Percentiles rank a stretch among this genome's conserved stretches.
phyloP scores from a whole-genome alignment of 176 grass and related monocot species.

The Paspalum notatum region DNA sequence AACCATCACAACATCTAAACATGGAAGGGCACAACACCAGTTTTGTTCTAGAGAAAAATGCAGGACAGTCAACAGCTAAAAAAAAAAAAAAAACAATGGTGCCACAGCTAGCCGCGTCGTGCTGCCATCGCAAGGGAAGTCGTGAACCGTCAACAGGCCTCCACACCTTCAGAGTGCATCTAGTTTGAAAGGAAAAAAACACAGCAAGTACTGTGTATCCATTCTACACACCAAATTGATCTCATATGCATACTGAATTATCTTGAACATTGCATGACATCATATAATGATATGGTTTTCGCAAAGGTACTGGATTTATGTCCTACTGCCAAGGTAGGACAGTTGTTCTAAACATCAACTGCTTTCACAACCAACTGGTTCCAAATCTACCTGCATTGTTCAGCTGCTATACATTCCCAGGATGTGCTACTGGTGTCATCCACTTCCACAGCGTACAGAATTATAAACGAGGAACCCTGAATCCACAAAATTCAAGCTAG shows the following conservation, averaged over 20 bases:
- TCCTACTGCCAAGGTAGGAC: background rate
- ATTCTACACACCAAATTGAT: background rate
- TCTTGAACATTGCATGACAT: background rate
- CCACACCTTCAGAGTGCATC: background rate
- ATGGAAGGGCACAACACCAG: no score
- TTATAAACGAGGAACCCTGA: background rate
- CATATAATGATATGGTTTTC: background rate
- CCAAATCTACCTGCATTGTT: conserved; percentile 24
- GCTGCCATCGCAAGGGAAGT: no score
- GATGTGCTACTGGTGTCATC: background rate
- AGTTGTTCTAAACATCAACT: background rate
- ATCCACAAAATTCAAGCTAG: conserved; percentile 14
- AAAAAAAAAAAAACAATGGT: no score
- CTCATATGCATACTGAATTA: background rate
- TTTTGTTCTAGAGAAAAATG: no score
- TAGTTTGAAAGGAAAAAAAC: background rate
- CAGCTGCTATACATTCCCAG: background rate
- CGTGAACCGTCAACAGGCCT: no score
- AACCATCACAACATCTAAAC: no score
- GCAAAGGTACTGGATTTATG: background rate
- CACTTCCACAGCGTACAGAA: background rate
- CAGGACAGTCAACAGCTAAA: no score
- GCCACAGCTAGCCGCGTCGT: no score
- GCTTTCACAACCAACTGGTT: background rate
- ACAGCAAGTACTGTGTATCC: background rate